Evolutionary conservation across 2,329 filamentous ascomycete species (phyloP).

Genomic region (Phyllosticta citribraziliensis): DNA sequence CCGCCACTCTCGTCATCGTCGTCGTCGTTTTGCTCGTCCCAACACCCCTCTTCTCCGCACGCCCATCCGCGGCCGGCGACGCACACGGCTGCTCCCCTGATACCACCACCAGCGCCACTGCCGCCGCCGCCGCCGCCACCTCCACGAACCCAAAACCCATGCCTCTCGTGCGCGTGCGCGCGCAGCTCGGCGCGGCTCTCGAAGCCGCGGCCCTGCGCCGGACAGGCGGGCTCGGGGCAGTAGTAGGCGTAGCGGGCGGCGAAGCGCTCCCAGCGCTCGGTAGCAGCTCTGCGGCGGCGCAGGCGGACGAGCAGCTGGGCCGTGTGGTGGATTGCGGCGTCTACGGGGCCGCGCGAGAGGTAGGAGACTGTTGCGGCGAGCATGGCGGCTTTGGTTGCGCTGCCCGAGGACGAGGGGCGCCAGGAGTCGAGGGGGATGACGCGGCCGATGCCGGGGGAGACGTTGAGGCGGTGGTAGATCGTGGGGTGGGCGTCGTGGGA

Average conservation of each 20-base stretch:
- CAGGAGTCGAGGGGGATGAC: constrained; percentile 12
- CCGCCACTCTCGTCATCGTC: neutral
- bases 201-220: neutral
- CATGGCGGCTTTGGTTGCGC: constrained; percentile 9
- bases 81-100: neutral
- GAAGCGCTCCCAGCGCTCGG: constrained; percentile 13
- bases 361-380: neutral
- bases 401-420: constrained; percentile 4
- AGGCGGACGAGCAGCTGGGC: neutral
- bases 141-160: neutral
- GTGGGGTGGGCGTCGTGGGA: neutral
- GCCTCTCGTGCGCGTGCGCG: neutral
- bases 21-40: neutral
- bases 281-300: constrained; percentile 6
- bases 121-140: neutral
- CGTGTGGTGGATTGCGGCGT: neutral
- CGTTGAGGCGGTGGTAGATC: constrained; percentile 12
- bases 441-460: constrained; percentile 1
- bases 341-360: neutral
- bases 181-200: neutral
- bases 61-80: neutral
- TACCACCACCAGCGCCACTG: too few species aligned
- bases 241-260: constrained; percentile 9
- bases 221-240: constrained; percentile 4
- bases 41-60: neutral